Conservation (phyloP, 2,329 filamentous ascomycete species). For the Aspergillus fructus region DNA sequence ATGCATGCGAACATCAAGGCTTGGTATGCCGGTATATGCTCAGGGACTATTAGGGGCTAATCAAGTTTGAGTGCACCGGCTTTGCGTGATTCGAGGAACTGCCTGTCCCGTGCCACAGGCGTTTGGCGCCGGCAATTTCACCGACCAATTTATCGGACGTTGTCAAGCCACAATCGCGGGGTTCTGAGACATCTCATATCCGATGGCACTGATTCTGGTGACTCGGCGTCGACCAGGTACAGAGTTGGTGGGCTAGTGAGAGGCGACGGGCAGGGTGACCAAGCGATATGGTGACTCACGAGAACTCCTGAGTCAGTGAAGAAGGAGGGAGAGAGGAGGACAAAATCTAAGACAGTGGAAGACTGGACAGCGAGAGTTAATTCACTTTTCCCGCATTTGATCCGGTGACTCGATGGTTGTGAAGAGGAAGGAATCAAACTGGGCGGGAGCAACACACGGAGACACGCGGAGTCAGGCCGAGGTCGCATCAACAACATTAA, state of each 20-base stretch:
- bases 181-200: constrained; percentile 9
- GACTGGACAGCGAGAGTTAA: not conserved
- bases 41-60: not conserved
- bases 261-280: no score
- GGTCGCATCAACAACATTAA: not conserved
- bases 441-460: not conserved
- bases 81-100: constrained; percentile 2
- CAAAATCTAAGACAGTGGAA: not conserved
- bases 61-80: not conserved
- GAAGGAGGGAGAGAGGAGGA: not conserved
- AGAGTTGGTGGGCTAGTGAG: not conserved
- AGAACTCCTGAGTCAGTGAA: not conserved
- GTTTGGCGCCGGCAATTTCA: not conserved
- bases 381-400: not conserved
- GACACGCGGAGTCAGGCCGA: not conserved
- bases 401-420: not conserved
- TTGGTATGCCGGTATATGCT: not conserved
- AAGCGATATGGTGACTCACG: not conserved
- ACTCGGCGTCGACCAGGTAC: constrained; percentile 5
- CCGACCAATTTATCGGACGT: not conserved
- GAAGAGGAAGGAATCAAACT: no score
- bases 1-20: constrained; percentile 9
- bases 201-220: not conserved
- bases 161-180: constrained; percentile 10
- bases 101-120: not conserved